Conservation (phyloP, 2,329 filamentous ascomycete genomes). For the Aspergillus latus region DNA sequence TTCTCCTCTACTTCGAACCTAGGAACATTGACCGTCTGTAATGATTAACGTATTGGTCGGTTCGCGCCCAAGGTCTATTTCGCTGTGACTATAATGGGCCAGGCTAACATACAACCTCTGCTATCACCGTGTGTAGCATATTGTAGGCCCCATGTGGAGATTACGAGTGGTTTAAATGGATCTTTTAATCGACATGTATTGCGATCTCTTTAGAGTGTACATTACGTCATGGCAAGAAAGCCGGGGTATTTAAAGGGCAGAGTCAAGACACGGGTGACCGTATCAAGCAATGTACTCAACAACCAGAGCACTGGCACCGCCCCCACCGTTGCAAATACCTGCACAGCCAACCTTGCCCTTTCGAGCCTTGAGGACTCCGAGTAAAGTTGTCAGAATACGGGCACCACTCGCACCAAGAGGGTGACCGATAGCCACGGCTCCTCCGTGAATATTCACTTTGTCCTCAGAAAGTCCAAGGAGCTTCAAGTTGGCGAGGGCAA, state of each 20-base stretch:
- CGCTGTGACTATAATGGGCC: no score
- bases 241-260: background rate
- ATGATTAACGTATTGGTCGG: no score
- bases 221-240: slow-evolving; percentile 8
- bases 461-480: slow-evolving; percentile 74
- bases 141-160: no score
- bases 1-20: no score
- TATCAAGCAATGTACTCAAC: slow-evolving; percentile 62
- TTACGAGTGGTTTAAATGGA: no score
- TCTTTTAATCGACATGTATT: background rate
- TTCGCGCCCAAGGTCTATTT: no score
- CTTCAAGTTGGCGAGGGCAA: slow-evolving; percentile 95
- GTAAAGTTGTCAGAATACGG: slow-evolving; percentile 85
- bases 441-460: slow-evolving; percentile 93
- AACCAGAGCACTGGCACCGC: slow-evolving; percentile 89
- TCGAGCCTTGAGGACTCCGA: slow-evolving; percentile 85
- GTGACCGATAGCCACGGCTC: slow-evolving; percentile 93
- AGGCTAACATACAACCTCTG: no score
- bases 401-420: slow-evolving; percentile 92
- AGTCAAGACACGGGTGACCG: no score
- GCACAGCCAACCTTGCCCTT: slow-evolving; percentile 90
- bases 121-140: no score
- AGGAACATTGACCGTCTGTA: no score
- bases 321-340: slow-evolving; percentile 97
- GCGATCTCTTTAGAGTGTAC: slow-evolving; percentile 1